Conservation (phyloP, 1,139 yeast species). For the Kodamaea plutei region DNA sequence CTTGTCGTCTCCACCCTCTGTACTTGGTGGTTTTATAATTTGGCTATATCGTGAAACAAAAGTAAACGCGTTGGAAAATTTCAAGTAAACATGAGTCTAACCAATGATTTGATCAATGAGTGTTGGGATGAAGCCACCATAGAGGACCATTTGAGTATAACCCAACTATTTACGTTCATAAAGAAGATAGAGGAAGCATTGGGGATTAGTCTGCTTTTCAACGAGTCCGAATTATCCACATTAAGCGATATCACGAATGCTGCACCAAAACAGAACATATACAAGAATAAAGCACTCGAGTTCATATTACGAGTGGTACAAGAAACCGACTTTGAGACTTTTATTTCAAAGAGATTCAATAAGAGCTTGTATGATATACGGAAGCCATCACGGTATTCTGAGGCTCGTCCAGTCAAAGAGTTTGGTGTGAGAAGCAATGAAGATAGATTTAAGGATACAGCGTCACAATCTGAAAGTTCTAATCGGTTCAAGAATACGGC, state of each 20-base stretch:
- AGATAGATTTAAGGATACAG: too few species aligned
- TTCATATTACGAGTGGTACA: conserved; percentile 30
- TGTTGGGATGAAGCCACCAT: conserved; percentile 25
- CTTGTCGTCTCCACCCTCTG: too few species aligned
- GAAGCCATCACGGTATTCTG: too few species aligned
- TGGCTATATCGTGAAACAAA: too few species aligned
- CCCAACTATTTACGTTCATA: conserved; percentile 26
- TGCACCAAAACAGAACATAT: conserved; percentile 26
- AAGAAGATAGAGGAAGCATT: conserved; percentile 25
- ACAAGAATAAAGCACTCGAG: conserved; percentile 23
- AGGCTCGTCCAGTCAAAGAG: too few species aligned
- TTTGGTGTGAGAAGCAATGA: too few species aligned
- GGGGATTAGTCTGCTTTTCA: conserved; percentile 20
- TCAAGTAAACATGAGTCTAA: conserved; percentile 6
- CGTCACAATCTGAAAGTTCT: too few species aligned
- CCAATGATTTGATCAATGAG: conserved; percentile 18
- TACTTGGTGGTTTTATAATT: too few species aligned
- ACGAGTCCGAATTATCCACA: conserved; percentile 22
- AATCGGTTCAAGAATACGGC: conserved; percentile 10
- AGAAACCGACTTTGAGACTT: conserved; percentile 18
- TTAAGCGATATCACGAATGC: conserved; percentile 25
- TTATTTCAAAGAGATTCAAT: conserved; percentile 24
- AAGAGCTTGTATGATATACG: conserved; percentile 1
- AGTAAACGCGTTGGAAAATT: too few species aligned
- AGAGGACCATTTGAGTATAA: conserved; percentile 22